Base-by-base conservation (phyloP, 2,329 filamentous ascomycete species). In the Amauroascus niger region DNA sequence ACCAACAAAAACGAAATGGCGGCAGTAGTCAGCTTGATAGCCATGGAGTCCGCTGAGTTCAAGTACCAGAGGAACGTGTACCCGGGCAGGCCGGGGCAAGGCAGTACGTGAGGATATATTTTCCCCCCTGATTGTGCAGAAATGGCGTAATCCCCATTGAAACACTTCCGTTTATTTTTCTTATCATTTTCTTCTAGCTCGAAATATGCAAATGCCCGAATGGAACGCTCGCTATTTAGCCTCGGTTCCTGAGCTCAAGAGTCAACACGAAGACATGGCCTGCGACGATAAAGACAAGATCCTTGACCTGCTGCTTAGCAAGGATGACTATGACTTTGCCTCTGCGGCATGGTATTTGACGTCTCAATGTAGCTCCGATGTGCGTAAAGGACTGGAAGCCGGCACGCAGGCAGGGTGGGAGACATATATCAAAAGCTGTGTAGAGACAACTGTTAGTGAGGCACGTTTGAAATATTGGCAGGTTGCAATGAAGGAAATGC, bases 21-120 rank as follows among this genome's bases (percentile, higher is more conserved):
- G 6, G 86, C 83, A 20, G 68, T 90, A 14, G 64, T 93, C 41
- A 75, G 82, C 11, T 74, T 88, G 63, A 84, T 87, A 72, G 79
- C 83, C 9, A 83, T 82, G 64, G 88, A 94, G 71, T 81, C 79
- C 1, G 80, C 54, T 20, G 76, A 83, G 58, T 87, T 90, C 71
- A 76, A 79, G 62, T 90, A 80, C 76, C 87, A 84, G 69, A 77
- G 75, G 67, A 88, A 89, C 69, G 73, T 81, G 61, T 78, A 67
- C 71, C 78, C 77, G 0, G 67, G 64, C 14, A 40, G 70, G 0
- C 76, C 83, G 0, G 87, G 86, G 7, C 84, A 59, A 39, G 59
- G 59, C 14, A 57, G 57, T 60, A 57, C 28, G 57, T 60, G 8
- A 39, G 13, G 11, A 11, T 13, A 9, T 14, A 14, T 14, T 14